These are phyloP conservation scores for Spathaspora hagerdaliae DNA, from an alignment of 805 yeast species.

Conservation along the genomic window DNA sequence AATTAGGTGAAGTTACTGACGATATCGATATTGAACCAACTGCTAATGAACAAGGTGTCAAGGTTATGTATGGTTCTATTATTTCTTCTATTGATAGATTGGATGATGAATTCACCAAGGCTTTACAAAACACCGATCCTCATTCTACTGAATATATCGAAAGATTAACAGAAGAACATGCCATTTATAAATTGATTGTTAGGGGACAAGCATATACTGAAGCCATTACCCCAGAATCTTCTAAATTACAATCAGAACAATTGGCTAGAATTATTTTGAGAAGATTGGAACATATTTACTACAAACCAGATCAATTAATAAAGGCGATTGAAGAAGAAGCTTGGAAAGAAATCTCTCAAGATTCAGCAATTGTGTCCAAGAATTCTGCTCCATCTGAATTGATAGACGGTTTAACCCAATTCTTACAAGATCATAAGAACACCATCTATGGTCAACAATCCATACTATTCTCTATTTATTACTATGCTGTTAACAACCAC, in stretches of 20 bases:
- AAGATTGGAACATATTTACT: constrained; percentile 89
- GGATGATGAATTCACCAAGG: constrained; percentile 89
- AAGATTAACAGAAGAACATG: constrained; percentile 82
- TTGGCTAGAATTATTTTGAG: constrained; percentile 73
- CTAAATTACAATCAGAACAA: constrained; percentile 41
- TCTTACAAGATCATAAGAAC: constrained; percentile 64
- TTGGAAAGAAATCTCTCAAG: constrained; percentile 51
- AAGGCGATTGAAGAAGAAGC: constrained; percentile 64
- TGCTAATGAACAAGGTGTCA: constrained; percentile 57
- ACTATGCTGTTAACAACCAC: constrained; percentile 83
- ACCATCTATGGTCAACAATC: constrained; percentile 76
- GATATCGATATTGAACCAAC: constrained; percentile 69
- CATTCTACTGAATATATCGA: constrained; percentile 92
- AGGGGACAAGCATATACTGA: constrained; percentile 87
- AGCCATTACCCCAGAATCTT: constrained; percentile 43
- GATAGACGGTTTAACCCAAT: constrained; percentile 60
- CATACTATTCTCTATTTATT: constrained; percentile 79
- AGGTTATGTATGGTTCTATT: constrained; percentile 77
- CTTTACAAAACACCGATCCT: constrained; percentile 86
- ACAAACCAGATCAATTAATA: constrained; percentile 79
- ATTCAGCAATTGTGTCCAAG: constrained; percentile 28
- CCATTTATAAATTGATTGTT: constrained; percentile 69
- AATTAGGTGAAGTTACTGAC: constrained; percentile 65
- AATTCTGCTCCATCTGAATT: constrained; percentile 40
- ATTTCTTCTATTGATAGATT: constrained; percentile 86